Evolutionary conservation across 1,139 yeast species (phyloP), one percentile per base, ranked within the genome.

Genomic region (Arxiozyma bovina): DNA sequence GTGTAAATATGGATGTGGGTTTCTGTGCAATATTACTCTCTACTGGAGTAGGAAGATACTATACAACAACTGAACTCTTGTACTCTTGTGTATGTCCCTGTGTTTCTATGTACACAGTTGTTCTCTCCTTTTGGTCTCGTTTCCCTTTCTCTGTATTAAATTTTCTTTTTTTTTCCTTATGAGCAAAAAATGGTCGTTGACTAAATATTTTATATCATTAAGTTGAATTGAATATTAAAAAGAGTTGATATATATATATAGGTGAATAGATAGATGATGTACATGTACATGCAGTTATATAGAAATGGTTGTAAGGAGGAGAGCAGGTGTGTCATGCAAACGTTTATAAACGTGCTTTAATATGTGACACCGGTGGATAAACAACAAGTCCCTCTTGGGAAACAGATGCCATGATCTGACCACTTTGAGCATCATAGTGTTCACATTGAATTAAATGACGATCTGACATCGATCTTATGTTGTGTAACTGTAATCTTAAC

Each of bases 301-400:
- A 8, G 4, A 12, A 15, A 34, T 34, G n/a, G n/a, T n/a, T n/a
- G n/a, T n/a, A n/a, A 27, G 41, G 7, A 30, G 23, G 23, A 27
- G 4, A 18, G 40, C 1, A 22, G 45, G 17, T 43, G 30, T 9
- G 30, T 21, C 11, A 22, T 22, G 30, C 15, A 21, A 30, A 12
- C 11, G 18, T 30, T 46, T 18, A 46, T 7, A 46, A 22, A 11
- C 30, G 45, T 30, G 43, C 46, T 42, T 41, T 43, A 34, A 44
- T 30, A 11, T 45, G 45, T n/a, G 48, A 27, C 30, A 18, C 44
- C 9, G 41, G 48, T 42, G 61, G 63, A 56, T 65, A 67, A 20
- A 66, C 64, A 5, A 69, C 77, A 57, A 82, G 71, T 0, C 87
- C 91, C 67, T 86, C 91, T 68, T 86, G 94, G 11, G 82, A 66